phyloP scores from a whole-genome alignment of 176 grass and related monocot species.

The Musa itinerans region DNA sequence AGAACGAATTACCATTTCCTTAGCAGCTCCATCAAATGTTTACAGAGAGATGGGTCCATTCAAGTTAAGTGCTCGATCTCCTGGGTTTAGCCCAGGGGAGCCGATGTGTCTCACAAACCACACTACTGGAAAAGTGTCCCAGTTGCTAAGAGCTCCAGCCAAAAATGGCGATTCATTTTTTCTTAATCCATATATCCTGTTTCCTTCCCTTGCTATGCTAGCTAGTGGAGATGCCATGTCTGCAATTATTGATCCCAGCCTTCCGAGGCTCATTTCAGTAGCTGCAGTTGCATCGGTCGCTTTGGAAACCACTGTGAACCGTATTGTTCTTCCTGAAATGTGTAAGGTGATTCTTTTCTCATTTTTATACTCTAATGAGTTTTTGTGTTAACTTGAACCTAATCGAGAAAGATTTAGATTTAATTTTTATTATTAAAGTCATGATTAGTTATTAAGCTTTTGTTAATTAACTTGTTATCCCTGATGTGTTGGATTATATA shows the following conservation, averaged over 20 bases:
- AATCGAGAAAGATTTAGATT: background rate
- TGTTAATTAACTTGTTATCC: too few species aligned
- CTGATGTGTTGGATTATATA: too few species aligned
- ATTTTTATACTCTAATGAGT: background rate
- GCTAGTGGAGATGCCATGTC: constrained; percentile 67
- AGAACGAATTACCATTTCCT: constrained; percentile 83
- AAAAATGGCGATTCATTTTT: constrained; percentile 42
- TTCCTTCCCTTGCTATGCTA: constrained; percentile 61
- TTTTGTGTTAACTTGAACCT: background rate
- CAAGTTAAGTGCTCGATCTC: constrained; percentile 43
- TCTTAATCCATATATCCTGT: constrained; percentile 51
- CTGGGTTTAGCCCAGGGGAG: constrained; percentile 62
- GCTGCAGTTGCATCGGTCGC: constrained; percentile 59
- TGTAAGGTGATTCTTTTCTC: constrained; percentile 38
- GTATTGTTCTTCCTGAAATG: constrained; percentile 61
- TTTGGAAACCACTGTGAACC: constrained; percentile 50
- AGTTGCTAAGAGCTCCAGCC: constrained; percentile 63
- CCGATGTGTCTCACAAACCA: constrained; percentile 89
- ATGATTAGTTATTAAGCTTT: too few species aligned
- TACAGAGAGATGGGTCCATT: constrained; percentile 67
- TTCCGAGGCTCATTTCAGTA: constrained; percentile 70
- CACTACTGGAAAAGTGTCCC: constrained; percentile 51
- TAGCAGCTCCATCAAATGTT: constrained; percentile 58
- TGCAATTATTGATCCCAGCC: constrained; percentile 58
- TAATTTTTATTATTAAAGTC: too few species aligned